phyloP scores from a whole-genome alignment of 31 red algal species.

The Odonthalia washingtoniensis region DNA sequence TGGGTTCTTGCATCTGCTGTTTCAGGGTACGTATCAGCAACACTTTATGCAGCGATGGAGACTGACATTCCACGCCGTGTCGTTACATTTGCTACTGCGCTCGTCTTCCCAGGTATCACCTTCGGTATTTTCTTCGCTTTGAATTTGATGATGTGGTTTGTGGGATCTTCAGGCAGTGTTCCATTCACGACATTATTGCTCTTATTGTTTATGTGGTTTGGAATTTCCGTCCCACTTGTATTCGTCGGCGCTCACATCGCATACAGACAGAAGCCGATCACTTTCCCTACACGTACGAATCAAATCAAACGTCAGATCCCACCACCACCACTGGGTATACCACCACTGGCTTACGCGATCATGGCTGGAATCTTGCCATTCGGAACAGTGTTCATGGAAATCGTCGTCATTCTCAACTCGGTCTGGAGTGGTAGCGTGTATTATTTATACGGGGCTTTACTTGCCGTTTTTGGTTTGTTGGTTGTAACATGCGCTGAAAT shows the following conservation, averaged over 20 bases:
- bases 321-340: constrained; percentile 51
- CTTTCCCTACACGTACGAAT: constrained; percentile 89
- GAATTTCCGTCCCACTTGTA: constrained; percentile 90
- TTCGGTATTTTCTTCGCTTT: constrained; percentile 87
- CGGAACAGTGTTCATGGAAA: constrained; percentile 89
- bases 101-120: constrained; percentile 82
- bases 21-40: constrained; percentile 83
- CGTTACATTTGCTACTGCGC: constrained; percentile 71
- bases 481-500: constrained; percentile 85
- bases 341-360: background rate
- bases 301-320: constrained; percentile 83
- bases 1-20: constrained; percentile 76
- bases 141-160: constrained; percentile 83
- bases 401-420: constrained; percentile 92
- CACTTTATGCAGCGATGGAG: constrained; percentile 73
- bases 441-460: constrained; percentile 91
- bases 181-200: constrained; percentile 89
- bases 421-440: constrained; percentile 83
- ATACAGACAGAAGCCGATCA: constrained; percentile 74
- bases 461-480: constrained; percentile 81
- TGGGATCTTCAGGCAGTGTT: constrained; percentile 79
- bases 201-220: constrained; percentile 93
- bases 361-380: constrained; percentile 91
- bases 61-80: constrained; percentile 82
- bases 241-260: constrained; percentile 86